A percentile compares a stretch with the other conserved stretches of the same genome.
These are phyloP conservation scores for Lizonia empirigonia DNA, from an alignment of 2,329 filamentous ascomycete genomes.

Conservation along the genomic window DNA sequence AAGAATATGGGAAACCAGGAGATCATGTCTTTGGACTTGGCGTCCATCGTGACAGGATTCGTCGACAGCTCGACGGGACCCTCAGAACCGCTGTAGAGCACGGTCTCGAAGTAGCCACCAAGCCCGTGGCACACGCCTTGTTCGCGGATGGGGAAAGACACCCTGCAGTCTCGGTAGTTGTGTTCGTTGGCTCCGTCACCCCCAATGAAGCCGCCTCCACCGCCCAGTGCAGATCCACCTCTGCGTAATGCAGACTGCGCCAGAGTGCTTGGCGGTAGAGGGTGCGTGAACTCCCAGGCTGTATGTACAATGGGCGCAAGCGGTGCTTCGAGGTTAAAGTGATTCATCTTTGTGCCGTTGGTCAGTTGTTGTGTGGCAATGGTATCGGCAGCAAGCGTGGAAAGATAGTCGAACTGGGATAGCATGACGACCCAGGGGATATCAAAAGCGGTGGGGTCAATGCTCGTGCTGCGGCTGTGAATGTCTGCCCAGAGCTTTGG, in stretches of 20 bases:
- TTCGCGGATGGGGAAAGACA: conserved; percentile 77
- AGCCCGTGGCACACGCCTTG: conserved; percentile 88
- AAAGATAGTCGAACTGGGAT: conserved; percentile 85
- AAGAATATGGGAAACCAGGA: conserved; percentile 99
- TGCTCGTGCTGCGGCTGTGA: conserved; percentile 60
- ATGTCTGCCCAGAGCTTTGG: conserved; percentile 87
- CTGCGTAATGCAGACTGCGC: conserved; percentile 61
- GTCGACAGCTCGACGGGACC: conserved; percentile 84
- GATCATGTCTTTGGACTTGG: conserved; percentile 96
- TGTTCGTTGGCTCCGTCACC: conserved; percentile 87
- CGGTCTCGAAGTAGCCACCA: conserved; percentile 94
- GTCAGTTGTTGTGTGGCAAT: conserved; percentile 59
- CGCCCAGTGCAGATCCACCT: conserved; percentile 68
- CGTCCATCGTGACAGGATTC: conserved; percentile 87
- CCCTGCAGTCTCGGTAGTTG: conserved; percentile 78
- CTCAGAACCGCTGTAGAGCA: conserved; percentile 71
- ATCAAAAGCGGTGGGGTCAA: conserved; percentile 76
- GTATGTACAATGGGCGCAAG: conserved; percentile 65
- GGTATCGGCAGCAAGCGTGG: conserved; percentile 54
- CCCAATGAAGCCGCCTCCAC: conserved; percentile 74
- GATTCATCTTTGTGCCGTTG: conserved; percentile 37
- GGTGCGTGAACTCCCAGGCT: conserved; percentile 82
- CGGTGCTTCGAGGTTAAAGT: conserved; percentile 40
- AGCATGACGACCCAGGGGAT: conserved; percentile 95
- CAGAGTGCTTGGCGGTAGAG: conserved; percentile 66